Evolutionary conservation across 495 filamentous ascomycete genomes (phyloP), one percentile per base, ranked within the genome.

Genomic region (Aspergillus ostianus): DNA sequence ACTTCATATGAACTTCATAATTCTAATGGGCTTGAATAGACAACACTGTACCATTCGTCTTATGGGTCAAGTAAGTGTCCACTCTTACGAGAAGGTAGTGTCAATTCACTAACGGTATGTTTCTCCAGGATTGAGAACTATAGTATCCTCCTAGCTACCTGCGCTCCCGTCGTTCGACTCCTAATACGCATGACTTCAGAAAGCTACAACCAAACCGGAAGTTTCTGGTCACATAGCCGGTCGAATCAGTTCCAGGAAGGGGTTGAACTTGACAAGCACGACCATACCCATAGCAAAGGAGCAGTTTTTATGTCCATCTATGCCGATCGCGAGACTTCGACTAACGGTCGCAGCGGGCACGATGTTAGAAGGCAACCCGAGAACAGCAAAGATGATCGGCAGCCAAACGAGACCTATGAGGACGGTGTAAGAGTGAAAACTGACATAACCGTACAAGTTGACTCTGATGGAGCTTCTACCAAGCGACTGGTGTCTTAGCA

Each of bases 51-150:
- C 51, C 64, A 1, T 75, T 75, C 19, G 47, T 75, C n/a, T 64
- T 75, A 7, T 75, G 72, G 72, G 70, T 73, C 13, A 75, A 75
- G 72, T 74, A 64, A 51, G 69, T 62, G 26, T 45, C 4, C 23
- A 26, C 23, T 26, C 23, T 4, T 26, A 26, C 23, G 23, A 29
- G 10, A 20, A 18, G 23, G 5, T 6, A 44, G 32, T 6, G 23
- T 26, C 2, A 26, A 26, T 26, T 26, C 23, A 4, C 23, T 26
- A 2, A 7, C 8, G 1, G 8, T 32, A 1, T 10, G 10, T 32
- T 32, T 41, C 8, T 17, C 1, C 61, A 74, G 72, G 44, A 73
- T 75, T n/a, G 72, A 75, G 53, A 75, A 75, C 55, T 75, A 75
- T 51, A 67, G 65, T 47, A 75, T 75, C 29, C 61, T 75, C 6